These are phyloP conservation scores for Cryphonectria nitschkei DNA, from an alignment of 2,329 filamentous ascomycete genomes.

Conservation along the genomic window DNA sequence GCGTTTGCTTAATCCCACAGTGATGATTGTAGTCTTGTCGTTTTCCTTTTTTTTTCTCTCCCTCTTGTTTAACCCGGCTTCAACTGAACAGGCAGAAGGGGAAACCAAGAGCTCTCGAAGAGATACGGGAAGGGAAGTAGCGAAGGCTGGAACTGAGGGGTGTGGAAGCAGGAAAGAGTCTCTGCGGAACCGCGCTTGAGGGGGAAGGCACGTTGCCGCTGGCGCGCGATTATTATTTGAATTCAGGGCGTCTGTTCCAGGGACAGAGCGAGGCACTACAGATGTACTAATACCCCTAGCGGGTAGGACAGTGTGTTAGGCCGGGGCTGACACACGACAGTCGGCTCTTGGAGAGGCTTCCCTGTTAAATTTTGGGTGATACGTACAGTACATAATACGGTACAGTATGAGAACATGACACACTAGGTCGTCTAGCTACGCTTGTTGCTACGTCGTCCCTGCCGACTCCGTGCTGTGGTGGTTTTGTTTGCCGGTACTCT, in stretches of 20 bases:
- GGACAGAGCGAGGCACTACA: background rate
- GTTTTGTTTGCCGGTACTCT: slow-evolving; percentile 14
- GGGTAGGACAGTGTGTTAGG: background rate
- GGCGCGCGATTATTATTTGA: slow-evolving; percentile 14
- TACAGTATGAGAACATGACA: no score
- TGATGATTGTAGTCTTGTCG: background rate
- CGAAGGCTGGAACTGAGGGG: background rate
- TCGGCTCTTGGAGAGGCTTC: background rate
- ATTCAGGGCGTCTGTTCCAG: slow-evolving; percentile 2
- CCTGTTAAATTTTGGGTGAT: no score
- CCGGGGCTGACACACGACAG: background rate
- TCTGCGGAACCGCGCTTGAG: slow-evolving; percentile 8
- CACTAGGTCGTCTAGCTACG: no score
- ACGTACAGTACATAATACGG: no score
- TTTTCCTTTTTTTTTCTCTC: background rate
- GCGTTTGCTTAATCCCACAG: background rate
- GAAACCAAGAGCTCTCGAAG: background rate
- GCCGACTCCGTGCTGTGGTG: background rate
- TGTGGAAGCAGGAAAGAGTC: background rate
- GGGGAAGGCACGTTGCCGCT: slow-evolving; percentile 5
- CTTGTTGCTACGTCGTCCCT: background rate
- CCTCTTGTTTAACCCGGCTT: no score
- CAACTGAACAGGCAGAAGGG: background rate
- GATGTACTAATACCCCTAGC: background rate
- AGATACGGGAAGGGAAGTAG: background rate